Evolutionary conservation across 2,329 filamentous ascomycete genomes (phyloP).

Genomic region (Reticulascus tulasneorum): DNA sequence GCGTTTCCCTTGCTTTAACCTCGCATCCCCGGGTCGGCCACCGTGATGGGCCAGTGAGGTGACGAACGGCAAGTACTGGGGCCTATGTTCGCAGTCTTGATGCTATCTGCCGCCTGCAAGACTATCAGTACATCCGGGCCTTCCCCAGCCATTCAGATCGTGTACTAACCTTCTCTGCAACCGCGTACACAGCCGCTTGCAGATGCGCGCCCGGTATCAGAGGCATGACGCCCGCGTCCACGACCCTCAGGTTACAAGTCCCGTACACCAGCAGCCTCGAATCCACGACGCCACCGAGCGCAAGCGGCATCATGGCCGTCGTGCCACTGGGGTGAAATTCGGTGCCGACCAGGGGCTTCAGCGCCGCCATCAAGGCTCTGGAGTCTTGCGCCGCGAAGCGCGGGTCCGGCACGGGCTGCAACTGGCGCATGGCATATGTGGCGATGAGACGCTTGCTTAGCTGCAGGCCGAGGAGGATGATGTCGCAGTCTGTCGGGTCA

Average conservation of each 20-base stretch:
- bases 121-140: conserved; percentile 9
- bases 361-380: conserved; percentile 21
- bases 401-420: conserved; percentile 12
- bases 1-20: no score
- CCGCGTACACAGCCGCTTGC: conserved; percentile 50
- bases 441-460: conserved; percentile 21
- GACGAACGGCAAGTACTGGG: background rate
- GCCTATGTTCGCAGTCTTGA: conserved; percentile 25
- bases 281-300: conserved; percentile 42
- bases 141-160: background rate
- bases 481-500: conserved; percentile 34
- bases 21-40: no score
- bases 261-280: conserved; percentile 41
- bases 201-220: conserved; percentile 43
- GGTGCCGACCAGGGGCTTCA: conserved; percentile 31
- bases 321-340: conserved; percentile 41
- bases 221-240: conserved; percentile 47
- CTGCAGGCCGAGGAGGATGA: conserved; percentile 20
- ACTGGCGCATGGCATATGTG: conserved; percentile 20
- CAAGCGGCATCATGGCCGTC: conserved; percentile 40
- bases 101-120: conserved; percentile 40
- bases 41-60: background rate
- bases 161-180: conserved; percentile 42
- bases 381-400: conserved; percentile 17
- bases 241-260: conserved; percentile 41